Base-by-base conservation (phyloP, 176 grass and related monocot species). In the Avena atlantica region DNA sequence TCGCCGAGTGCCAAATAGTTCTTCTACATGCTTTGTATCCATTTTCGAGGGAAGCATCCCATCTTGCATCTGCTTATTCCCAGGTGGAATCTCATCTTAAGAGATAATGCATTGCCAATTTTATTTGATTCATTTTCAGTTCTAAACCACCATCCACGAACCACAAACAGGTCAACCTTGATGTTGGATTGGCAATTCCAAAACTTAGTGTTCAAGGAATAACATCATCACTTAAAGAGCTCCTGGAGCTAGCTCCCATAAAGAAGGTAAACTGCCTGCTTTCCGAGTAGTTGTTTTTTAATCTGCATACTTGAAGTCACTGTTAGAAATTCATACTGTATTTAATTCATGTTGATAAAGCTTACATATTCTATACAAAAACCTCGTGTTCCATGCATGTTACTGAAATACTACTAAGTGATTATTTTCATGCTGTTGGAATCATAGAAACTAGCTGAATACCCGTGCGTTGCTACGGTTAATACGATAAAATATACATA, bases 181-280 rank as follows among this genome's bases (percentile, higher is more conserved):
- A 99, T 96, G 94, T 99, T 94, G 92, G 97, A 50, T 89, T 99
- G 87, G 92, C 89, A 5, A 90, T 98, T 83, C 97, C 92, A 71
- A 98, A 98, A 87, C 92, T 98, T 83, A 93, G 97, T 91, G 92
- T 96, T 83, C 97, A 98, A 58, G 94, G 97, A 89, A 98, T 96
- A 92, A 80, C 81, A 53, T 94, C 92, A 27, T 93, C 97, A 65
- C 45, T 94, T 57, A 96, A 94, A 83, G 97, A 94, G 89, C 97
- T 98, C 44, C 65, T 98, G 57, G 90, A 99, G 74, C 85, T 99
- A 77, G 92, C 97, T 78, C 92, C 97, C 17, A 86, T 86, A 62
- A 99, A 96, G 24, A 99, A 99, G 94, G 97, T 96, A 92, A 45
- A 72, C 6, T 59, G 23, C 67, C 78, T 59, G 25, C 84, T 70